phyloP scores from a whole-genome alignment of 2,329 filamentous ascomycete species.

The Colletotrichum truncatum region DNA sequence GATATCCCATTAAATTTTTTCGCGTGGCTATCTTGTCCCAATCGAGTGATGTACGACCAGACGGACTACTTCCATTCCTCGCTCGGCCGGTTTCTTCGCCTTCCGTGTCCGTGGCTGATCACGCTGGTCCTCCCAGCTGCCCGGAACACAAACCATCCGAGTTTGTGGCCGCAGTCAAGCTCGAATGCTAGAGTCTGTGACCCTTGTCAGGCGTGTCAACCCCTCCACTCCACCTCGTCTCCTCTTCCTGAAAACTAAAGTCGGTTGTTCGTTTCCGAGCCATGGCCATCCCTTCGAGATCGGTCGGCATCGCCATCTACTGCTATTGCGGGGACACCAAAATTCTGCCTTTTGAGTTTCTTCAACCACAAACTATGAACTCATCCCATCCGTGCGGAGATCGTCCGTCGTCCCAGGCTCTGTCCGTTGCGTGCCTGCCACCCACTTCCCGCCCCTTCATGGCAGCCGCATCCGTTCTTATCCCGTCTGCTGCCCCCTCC shows the following conservation, averaged over 20 bases:
- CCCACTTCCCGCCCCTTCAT: neutral
- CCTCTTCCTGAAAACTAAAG: neutral
- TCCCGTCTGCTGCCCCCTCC: neutral
- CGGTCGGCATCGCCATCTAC: neutral
- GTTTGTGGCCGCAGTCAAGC: constrained; percentile 30
- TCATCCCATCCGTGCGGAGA: constrained; percentile 20
- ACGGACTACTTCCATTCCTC: neutral
- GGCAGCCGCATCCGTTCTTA: constrained; percentile 2
- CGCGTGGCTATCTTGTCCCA: neutral
- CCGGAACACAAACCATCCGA: constrained; percentile 30
- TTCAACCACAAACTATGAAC: constrained; percentile 9
- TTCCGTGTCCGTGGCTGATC: constrained; percentile 29
- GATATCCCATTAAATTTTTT: neutral
- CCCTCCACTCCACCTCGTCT: constrained; percentile 9
- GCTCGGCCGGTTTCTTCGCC: constrained; percentile 19
- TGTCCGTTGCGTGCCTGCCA: neutral
- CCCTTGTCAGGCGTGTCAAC: neutral
- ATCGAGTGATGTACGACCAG: neutral
- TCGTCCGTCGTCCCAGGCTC: constrained; percentile 17
- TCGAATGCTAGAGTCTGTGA: constrained; percentile 9
- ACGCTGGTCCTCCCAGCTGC: constrained; percentile 26
- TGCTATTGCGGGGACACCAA: too few species aligned
- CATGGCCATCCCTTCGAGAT: constrained; percentile 12
- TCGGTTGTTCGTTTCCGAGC: constrained; percentile 24
- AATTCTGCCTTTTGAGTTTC: neutral